These are phyloP conservation scores for Neurospora sp. DNA, from an alignment of 495 filamentous ascomycete species.

Conservation along the genomic window DNA sequence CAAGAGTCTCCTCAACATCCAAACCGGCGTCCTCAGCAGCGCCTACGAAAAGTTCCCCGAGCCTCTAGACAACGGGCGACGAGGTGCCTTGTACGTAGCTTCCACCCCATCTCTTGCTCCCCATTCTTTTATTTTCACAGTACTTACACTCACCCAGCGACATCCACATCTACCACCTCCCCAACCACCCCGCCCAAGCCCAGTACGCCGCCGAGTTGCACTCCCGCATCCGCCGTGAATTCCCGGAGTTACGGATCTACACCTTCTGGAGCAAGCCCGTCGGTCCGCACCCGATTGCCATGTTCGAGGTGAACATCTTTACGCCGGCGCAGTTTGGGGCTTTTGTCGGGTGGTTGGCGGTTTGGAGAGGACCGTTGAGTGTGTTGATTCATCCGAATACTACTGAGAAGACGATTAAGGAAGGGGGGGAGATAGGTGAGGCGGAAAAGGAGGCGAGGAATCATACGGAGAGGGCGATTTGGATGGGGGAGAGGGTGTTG, in stretches of 20 bases:
- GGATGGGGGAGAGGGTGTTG: constrained; percentile 68
- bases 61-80: constrained; percentile 49
- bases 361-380: constrained; percentile 73
- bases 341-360: constrained; percentile 74
- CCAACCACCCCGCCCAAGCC: constrained; percentile 51
- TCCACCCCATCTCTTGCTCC: no score
- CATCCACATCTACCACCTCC: constrained; percentile 72
- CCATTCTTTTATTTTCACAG: no score
- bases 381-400: constrained; percentile 80
- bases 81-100: constrained; percentile 52
- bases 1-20: constrained; percentile 54
- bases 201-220: constrained; percentile 61
- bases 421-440: constrained; percentile 7
- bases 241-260: constrained; percentile 83
- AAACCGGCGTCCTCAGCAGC: constrained; percentile 45
- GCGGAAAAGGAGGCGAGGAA: constrained; percentile 43
- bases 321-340: constrained; percentile 82
- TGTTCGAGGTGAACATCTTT: constrained; percentile 90
- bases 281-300: constrained; percentile 73
- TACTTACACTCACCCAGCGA: no score
- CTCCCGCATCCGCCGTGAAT: constrained; percentile 73
- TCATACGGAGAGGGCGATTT: constrained; percentile 73
- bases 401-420: constrained; percentile 12
- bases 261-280: constrained; percentile 63
- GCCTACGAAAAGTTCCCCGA: constrained; percentile 56